Conservation (phyloP, 2,329 filamentous ascomycete genomes). For the Monilinia polystroma region DNA sequence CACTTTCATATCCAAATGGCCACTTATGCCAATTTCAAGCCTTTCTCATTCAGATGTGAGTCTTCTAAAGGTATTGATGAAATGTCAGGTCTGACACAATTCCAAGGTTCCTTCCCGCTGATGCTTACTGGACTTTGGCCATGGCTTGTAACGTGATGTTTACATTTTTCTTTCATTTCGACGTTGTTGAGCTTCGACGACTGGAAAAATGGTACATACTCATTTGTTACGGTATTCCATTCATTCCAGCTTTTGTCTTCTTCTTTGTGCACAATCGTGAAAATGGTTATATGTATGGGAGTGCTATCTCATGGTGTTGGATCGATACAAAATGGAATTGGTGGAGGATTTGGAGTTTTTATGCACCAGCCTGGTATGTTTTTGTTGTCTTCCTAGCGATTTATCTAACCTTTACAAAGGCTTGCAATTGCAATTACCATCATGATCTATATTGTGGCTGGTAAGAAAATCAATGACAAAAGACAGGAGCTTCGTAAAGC, state of each 20-base stretch:
- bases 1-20: conserved; percentile 28
- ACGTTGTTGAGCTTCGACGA: conserved; percentile 59
- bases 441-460: conserved; percentile 65
- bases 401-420: conserved; percentile 44
- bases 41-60: conserved; percentile 80
- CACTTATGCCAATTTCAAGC: conserved; percentile 66
- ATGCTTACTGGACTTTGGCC: conserved; percentile 73
- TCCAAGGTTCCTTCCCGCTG: conserved; percentile 73
- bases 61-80: background rate
- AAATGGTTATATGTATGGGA: conserved; percentile 65
- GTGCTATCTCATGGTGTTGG: conserved; percentile 83
- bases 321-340: conserved; percentile 64
- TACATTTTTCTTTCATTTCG: conserved; percentile 74
- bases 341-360: conserved; percentile 73
- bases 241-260: conserved; percentile 65
- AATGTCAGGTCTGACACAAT: background rate
- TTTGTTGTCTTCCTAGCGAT: conserved; percentile 25
- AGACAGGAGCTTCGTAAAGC: conserved; percentile 49
- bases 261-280: conserved; percentile 59
- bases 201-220: conserved; percentile 71
- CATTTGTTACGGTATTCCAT: conserved; percentile 70
- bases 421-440: conserved; percentile 60
- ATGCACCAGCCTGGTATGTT: conserved; percentile 62
- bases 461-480: conserved; percentile 65
- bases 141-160: conserved; percentile 85